phyloP scores from a whole-genome alignment of 805 yeast genomes.

The Wickerhamiella shivajii region DNA sequence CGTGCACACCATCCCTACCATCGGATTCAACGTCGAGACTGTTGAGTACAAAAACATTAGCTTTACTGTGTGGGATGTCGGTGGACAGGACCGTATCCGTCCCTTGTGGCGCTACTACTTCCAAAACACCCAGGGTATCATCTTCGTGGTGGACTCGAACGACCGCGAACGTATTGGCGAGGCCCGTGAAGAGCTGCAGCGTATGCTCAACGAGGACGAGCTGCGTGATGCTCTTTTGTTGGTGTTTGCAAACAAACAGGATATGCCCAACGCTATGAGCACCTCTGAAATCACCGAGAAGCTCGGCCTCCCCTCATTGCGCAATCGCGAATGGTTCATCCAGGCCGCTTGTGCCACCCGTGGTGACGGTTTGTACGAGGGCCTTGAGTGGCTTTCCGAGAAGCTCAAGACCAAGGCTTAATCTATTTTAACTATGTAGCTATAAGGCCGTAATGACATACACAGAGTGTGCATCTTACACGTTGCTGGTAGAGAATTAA shows the following conservation, averaged over 20 bases:
- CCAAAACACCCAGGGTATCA: conserved; percentile 97
- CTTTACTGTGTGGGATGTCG: conserved; percentile 97
- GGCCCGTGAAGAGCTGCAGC: conserved; percentile 96
- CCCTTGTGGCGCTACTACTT: conserved; percentile 98
- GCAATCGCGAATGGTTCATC: conserved; percentile 99
- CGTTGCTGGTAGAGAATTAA: too few species aligned
- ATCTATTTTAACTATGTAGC: too few species aligned
- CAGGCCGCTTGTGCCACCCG: conserved; percentile 99
- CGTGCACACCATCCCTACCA: conserved; percentile 91
- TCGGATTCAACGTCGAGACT: conserved; percentile 95
- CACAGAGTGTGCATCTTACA: too few species aligned
- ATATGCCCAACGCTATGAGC: conserved; percentile 97
- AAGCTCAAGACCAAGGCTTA: conserved; percentile 65
- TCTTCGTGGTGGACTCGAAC: conserved; percentile 93
- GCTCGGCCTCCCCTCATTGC: conserved; percentile 88
- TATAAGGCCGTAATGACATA: too few species aligned
- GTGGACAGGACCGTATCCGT: conserved; percentile 99
- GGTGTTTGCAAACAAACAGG: conserved; percentile 97
- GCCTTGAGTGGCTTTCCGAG: conserved; percentile 91
- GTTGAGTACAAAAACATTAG: conserved; percentile 95
- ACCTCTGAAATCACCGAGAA: conserved; percentile 97
- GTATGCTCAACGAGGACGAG: conserved; percentile 97
- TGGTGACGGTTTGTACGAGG: conserved; percentile 96
- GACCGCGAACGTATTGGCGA: conserved; percentile 96
- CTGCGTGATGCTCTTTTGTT: conserved; percentile 89